Conservation (phyloP, 805 yeast species). For the Myxozyma vanderwaltii region DNA sequence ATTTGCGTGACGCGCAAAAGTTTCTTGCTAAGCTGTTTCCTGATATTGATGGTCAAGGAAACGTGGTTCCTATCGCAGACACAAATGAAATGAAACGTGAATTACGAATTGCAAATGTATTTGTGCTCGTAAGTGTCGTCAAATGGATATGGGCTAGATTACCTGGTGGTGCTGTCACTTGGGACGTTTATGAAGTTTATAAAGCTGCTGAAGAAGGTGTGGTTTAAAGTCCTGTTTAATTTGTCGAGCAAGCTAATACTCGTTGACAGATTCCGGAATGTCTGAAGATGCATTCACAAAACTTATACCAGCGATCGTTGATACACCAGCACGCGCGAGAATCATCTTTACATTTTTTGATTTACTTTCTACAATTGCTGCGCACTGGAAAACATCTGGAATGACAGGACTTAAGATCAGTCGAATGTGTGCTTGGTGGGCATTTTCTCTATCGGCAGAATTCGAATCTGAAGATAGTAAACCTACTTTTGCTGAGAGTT, state of each 20-base stretch:
- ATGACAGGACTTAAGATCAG: constrained; percentile 79
- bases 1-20: constrained; percentile 53
- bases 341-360: constrained; percentile 87
- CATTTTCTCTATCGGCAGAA: constrained; percentile 55
- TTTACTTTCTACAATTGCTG: constrained; percentile 70
- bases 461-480: constrained; percentile 37
- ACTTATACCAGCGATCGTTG: constrained; percentile 75
- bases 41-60: constrained; percentile 45
- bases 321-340: constrained; percentile 85
- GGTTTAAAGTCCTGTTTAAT: not conserved
- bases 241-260: not conserved
- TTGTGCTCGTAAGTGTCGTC: constrained; percentile 62
- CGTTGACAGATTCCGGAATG: constrained; percentile 54
- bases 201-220: constrained; percentile 54
- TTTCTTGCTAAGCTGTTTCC: constrained; percentile 64
- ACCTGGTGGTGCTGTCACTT: constrained; percentile 76
- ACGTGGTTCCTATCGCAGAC: constrained; percentile 43
- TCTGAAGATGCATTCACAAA: constrained; percentile 71
- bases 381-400: constrained; percentile 76
- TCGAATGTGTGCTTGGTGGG: constrained; percentile 87
- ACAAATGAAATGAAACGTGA: constrained; percentile 49
- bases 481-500: constrained; percentile 19
- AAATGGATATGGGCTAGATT: constrained; percentile 87
- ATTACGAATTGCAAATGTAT: constrained; percentile 60
- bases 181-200: constrained; percentile 79